Evolutionary conservation across 495 filamentous ascomycete species (phyloP).

Genomic region (Hypoxylon lienhwacheense): DNA sequence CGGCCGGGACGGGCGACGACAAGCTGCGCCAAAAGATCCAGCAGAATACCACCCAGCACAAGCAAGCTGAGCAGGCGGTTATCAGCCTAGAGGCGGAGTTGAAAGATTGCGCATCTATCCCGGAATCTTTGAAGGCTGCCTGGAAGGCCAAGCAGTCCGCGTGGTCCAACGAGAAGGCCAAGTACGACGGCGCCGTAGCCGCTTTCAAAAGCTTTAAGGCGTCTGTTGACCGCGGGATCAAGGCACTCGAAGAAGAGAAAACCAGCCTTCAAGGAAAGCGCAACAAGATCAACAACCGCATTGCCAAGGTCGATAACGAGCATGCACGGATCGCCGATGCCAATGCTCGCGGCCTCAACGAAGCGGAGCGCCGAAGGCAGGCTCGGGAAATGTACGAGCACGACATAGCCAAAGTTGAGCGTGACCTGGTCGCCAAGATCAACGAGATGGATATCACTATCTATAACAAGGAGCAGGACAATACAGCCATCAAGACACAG

Average conservation of each 20-base stretch:
- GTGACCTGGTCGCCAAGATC: conserved; percentile 44
- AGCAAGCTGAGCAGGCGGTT: conserved; percentile 75
- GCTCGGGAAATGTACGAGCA: conserved; percentile 67
- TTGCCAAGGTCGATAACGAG: conserved; percentile 75
- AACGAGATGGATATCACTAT: conserved; percentile 42
- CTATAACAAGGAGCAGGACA: conserved; percentile 46
- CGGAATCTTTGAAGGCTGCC: conserved; percentile 64
- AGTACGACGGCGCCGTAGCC: conserved; percentile 61
- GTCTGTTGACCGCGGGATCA: conserved; percentile 64
- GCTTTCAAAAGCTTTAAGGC: conserved; percentile 64
- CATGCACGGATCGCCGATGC: conserved; percentile 75
- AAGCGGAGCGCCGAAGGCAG: conserved; percentile 69
- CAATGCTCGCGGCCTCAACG: conserved; percentile 73
- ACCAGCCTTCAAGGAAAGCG: conserved; percentile 68
- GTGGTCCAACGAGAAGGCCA: conserved; percentile 66
- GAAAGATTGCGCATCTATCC: conserved; percentile 66
- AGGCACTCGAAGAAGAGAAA: conserved; percentile 67
- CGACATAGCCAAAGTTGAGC: conserved; percentile 63
- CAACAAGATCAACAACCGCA: conserved; percentile 75
- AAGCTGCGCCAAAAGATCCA: conserved; percentile 76
- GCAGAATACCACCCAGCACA: conserved; percentile 75
- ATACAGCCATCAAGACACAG: conserved; percentile 44
- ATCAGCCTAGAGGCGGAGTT: conserved; percentile 63
- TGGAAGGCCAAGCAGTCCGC: conserved; percentile 61
- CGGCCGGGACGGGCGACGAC: conserved; percentile 79